Evolutionary conservation across 116 monocot genomes (phyloP).

Genomic region (Cymodocea nodosa): DNA sequence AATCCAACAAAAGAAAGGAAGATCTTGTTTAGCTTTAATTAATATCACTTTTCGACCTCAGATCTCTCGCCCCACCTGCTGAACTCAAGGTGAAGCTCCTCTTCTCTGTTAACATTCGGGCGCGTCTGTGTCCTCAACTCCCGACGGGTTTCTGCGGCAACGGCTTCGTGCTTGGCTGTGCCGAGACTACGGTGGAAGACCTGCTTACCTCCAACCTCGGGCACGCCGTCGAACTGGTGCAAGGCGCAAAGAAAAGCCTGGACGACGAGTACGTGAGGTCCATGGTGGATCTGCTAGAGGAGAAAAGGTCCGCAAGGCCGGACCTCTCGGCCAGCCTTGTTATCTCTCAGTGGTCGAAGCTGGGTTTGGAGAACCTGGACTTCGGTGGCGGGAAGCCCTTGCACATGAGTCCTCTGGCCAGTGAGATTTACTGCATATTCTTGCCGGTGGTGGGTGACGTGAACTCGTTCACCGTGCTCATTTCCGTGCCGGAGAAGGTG

Average conservation of each 20-base stretch:
- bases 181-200: constrained; percentile 31
- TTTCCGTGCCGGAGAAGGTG: constrained; percentile 59
- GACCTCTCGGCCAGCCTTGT: constrained; percentile 70
- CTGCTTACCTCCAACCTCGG: constrained; percentile 23
- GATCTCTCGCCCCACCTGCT: constrained; percentile 28
- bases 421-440: constrained; percentile 89
- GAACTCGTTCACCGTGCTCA: constrained; percentile 49
- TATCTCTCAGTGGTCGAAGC: constrained; percentile 76
- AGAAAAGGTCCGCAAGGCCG: constrained; percentile 30
- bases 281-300: constrained; percentile 55
- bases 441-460: constrained; percentile 69
- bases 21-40: too few species aligned
- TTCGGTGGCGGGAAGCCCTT: constrained; percentile 60
- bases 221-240: constrained; percentile 35
- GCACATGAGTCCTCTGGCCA: constrained; percentile 68
- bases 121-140: constrained; percentile 37
- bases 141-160: constrained; percentile 75
- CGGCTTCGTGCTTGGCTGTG: constrained; percentile 78
- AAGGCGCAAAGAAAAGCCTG: constrained; percentile 52
- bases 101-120: constrained; percentile 57
- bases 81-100: constrained; percentile 56
- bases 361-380: constrained; percentile 76
- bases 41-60: background rate
- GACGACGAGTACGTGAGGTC: constrained; percentile 45
- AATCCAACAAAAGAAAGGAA: too few species aligned